phyloP scores from a whole-genome alignment of 2,329 filamentous ascomycete genomes.

The Pseudogymnoascus verrucosus region DNA sequence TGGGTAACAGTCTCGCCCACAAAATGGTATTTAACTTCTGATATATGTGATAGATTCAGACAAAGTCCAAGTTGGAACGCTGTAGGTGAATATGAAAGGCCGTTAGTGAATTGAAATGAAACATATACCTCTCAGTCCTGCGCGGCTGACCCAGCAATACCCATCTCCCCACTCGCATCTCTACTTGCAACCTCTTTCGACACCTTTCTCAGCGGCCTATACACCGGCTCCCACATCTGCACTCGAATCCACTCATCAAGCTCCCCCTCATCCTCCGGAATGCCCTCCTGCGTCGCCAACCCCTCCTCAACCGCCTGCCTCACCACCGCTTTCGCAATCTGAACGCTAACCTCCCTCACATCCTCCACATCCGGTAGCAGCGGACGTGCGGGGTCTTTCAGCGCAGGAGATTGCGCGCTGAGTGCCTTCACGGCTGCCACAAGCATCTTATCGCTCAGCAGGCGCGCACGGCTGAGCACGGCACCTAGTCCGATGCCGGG shows the following conservation, averaged over 20 bases:
- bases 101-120: no score
- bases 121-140: not conserved
- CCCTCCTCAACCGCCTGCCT: constrained; percentile 61
- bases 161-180: constrained; percentile 52
- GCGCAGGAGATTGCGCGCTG: constrained; percentile 61
- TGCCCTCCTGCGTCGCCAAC: constrained; percentile 54
- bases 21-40: not conserved
- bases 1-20: not conserved
- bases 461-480: constrained; percentile 58
- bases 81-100: not conserved
- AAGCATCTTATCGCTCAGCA: constrained; percentile 70
- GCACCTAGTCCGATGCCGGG: constrained; percentile 77
- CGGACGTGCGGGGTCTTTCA: constrained; percentile 55
- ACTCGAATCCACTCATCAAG: constrained; percentile 55
- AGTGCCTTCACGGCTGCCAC: constrained; percentile 71
- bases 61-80: not conserved
- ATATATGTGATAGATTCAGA: not conserved
- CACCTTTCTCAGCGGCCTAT: constrained; percentile 55
- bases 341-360: constrained; percentile 67
- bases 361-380: constrained; percentile 69
- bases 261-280: constrained; percentile 42
- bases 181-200: constrained; percentile 42
- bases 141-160: constrained; percentile 29
- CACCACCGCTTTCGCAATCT: constrained; percentile 70
- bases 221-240: constrained; percentile 74